Conservation (phyloP, 495 filamentous ascomycete species). For the Daldinia decipiens region DNA sequence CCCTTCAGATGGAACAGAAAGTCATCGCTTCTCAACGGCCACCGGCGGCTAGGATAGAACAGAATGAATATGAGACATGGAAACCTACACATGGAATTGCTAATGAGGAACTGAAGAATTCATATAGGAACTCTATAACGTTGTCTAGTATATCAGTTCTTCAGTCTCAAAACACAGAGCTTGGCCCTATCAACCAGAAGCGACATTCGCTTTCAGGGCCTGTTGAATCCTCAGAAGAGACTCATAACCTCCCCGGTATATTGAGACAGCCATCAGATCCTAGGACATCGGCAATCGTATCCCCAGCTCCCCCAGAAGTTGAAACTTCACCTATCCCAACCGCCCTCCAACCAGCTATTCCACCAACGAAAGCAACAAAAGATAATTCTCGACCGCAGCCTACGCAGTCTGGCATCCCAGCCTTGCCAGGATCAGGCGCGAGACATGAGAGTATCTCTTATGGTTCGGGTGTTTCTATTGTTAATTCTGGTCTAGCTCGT, state of each 20-base stretch:
- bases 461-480: neutral
- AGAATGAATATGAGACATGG: constrained; percentile 50
- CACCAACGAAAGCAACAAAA: constrained; percentile 11
- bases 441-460: constrained; percentile 41
- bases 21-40: constrained; percentile 35
- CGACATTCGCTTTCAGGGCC: constrained; percentile 33
- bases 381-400: constrained; percentile 5
- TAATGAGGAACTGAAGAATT: constrained; percentile 21
- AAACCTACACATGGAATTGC: constrained; percentile 39
- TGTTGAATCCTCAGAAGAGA: constrained; percentile 6
- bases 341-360: constrained; percentile 31
- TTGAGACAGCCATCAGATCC: constrained; percentile 34
- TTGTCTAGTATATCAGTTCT: constrained; percentile 37
- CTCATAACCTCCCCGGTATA: constrained; percentile 12
- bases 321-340: constrained; percentile 23
- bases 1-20: constrained; percentile 19
- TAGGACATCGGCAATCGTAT: neutral
- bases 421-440: constrained; percentile 36
- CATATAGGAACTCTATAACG: constrained; percentile 28
- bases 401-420: neutral
- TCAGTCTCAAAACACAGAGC: constrained; percentile 43
- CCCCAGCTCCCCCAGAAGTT: constrained; percentile 10
- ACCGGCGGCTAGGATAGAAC: constrained; percentile 12
- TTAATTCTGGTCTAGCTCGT: constrained; percentile 24
- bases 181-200: constrained; percentile 34